Conservation (phyloP, 495 filamentous ascomycete genomes). For the Neurospora sp. region DNA sequence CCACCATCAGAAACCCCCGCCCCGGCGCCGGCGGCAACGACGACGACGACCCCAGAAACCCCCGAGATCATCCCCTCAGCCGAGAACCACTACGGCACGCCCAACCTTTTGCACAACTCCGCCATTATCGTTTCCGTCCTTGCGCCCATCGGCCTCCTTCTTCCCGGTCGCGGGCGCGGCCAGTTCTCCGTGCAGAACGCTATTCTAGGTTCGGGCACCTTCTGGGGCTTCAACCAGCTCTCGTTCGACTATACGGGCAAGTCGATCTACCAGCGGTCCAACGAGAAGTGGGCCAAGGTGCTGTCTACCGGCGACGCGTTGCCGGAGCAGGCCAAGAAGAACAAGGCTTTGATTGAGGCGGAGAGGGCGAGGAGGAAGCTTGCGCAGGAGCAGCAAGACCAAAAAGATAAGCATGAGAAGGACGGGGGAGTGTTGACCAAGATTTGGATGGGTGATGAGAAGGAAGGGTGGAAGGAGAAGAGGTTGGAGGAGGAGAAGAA, state of each 20-base stretch:
- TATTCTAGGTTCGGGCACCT: constrained; percentile 49
- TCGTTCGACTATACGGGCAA: constrained; percentile 50
- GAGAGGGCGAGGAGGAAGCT: constrained; percentile 29
- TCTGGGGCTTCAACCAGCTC: constrained; percentile 56
- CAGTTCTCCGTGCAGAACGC: constrained; percentile 39
- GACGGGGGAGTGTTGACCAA: constrained; percentile 32
- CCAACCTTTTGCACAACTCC: constrained; percentile 45
- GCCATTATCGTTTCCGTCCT: constrained; percentile 55
- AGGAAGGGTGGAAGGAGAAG: constrained; percentile 66
- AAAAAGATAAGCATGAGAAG: constrained; percentile 24
- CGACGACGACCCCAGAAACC: not conserved
- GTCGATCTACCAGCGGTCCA: constrained; percentile 26
- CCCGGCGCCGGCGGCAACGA: not conserved
- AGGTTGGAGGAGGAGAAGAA: constrained; percentile 60
- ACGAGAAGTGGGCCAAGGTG: constrained; percentile 13
- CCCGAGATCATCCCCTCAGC: not conserved
- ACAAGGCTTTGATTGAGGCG: constrained; percentile 34
- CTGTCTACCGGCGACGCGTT: constrained; percentile 3
- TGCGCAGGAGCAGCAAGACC: constrained; percentile 7
- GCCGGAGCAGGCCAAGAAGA: constrained; percentile 46
- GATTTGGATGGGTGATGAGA: constrained; percentile 55
- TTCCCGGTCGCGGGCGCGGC: constrained; percentile 76
- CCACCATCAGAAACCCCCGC: not conserved
- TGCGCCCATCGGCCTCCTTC: constrained; percentile 57
- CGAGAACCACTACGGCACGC: constrained; percentile 7